Evolutionary conservation across 2,329 filamentous ascomycete genomes (phyloP), one percentile per base, ranked within the genome.

Genomic region (Ceratocystis ficicola): DNA sequence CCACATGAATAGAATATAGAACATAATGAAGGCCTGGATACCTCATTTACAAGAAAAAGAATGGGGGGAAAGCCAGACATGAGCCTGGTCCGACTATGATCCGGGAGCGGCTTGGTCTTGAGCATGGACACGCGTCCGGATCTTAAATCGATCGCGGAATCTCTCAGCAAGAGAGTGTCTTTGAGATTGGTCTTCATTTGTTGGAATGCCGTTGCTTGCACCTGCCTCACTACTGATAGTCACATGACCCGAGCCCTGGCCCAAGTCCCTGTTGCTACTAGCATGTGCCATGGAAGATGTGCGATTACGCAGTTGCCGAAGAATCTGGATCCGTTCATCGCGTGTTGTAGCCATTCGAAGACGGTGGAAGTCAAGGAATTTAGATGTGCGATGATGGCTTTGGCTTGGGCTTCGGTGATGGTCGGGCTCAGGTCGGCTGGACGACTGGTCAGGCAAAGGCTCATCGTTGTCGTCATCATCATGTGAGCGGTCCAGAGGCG

Each of bases 251-350:
- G 65, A 20, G 62, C 65, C 8, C 20, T 55, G 50, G 12, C 36
- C 36, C 36, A 41, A 41, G 36, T 41, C 36, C 10, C 36, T 32
- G 12, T 30, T 22, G 28, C 17, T 20, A 20, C 22, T 48, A 30
- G 25, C 36, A 46, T 63, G 41, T 32, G 61, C 25, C 25, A 44
- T 28, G 10, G 25, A 22, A 10, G 59, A 62, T 22, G 17, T 63
- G n/a, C 65, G 65, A 52, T 65, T 64, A 32, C 73, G 72, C 72
- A 74, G 74, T 64, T 79, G 78, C 44, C 84, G 77, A 4, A 86
- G 75, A 5, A 79, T 81, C 65, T 81, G 82, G 65, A 86, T 83
- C n/a, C 83, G 81, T 73, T 86, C 84, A 69, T 85, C 81, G 2
- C 80, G 77, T 0, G 65, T 67, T 28, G 83, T 76, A n/a, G 83